These are phyloP conservation scores for Aureoboletus auriporus DNA, from an alignment of 768 basidiomycete genomes.

Conservation along the genomic window DNA sequence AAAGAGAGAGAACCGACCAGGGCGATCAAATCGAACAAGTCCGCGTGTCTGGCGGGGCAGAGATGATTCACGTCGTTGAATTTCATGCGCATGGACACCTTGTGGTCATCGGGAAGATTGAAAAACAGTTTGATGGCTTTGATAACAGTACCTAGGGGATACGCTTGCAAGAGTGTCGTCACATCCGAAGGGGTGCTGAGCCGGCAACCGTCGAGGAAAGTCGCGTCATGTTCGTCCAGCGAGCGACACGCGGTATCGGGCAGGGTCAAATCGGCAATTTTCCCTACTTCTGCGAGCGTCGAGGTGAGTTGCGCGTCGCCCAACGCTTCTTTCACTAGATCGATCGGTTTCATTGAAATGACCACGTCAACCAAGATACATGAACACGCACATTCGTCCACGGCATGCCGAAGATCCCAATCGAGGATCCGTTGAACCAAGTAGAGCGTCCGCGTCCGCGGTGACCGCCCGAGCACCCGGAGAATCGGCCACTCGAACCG, in stretches of 20 bases:
- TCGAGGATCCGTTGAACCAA: slow-evolving; percentile 4
- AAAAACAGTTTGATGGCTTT: slow-evolving; percentile 1
- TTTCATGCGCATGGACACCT: neutral
- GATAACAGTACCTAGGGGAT: slow-evolving; percentile 1
- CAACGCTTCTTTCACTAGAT: neutral
- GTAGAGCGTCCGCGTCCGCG: slow-evolving; percentile 3
- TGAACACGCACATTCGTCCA: neutral
- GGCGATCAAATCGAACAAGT: slow-evolving; percentile 6
- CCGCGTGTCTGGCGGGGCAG: neutral
- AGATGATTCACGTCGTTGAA: slow-evolving; percentile 9
- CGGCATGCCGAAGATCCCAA: neutral
- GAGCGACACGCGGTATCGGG: neutral
- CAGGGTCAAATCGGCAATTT: neutral
- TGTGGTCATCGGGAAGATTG: neutral
- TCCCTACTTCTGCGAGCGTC: neutral
- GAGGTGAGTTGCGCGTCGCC: neutral
- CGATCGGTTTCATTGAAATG: neutral
- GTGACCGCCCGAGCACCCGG: neutral
- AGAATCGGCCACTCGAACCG: slow-evolving; percentile 8
- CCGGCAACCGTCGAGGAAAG: neutral
- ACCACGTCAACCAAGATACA: neutral
- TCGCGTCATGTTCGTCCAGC: neutral
- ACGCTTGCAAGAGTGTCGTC: slow-evolving; percentile 3
- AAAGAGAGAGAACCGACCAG: neutral
- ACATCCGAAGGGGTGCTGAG: slow-evolving; percentile 3